Evolutionary conservation across 192 early-diverging fungal species (phyloP), one percentile per base, ranked within the genome.

Genomic region (Endogone sp.): DNA sequence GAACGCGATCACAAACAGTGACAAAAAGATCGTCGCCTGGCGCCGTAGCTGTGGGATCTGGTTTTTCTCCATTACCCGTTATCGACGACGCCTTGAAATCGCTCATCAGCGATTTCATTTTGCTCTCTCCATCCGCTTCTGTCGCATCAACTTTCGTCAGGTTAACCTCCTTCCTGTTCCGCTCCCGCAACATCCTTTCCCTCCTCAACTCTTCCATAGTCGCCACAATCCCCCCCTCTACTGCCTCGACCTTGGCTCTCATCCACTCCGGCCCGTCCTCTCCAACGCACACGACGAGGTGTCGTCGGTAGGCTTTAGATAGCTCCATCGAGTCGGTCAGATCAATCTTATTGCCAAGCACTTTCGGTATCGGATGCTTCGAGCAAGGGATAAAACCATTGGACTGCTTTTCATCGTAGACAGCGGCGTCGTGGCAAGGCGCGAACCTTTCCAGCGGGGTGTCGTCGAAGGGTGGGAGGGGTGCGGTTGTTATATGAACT

Each of bases 231-330:
- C 72, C 72, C 21, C 70, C 72, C 57, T 63, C 31, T 3, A 69
- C 63, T 13, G 62, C 54, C 2, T 79, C 77, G 0, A 79, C 77
- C 29, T 79, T 79, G 22, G 72, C 72, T 21, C 63, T 65, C 21
- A 31, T 29, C 77, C 77, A 79, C 57, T 79, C 77, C 8, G 32
- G 26, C 2, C 62, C 71, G 9, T 78, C 56, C 23, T 61, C 27
- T 25, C 77, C 77, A 2, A 79, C 70, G 65, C 72, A 79, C 4
- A 64, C 72, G 26, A 79, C 73, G 27, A 79, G 28, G 56, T 79
- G 77, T 10, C 70, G 69, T 27, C 65, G 24, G 9, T 27, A 21
- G 10, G 60, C 31, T 11, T 56, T 29, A 60, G 25, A 24, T 2
- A 49, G 57, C 2, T 22, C 37, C 77, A 79, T 79, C 31, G 44